Base-by-base conservation (phyloP, 2,329 filamentous ascomycete species). In the Colletotrichum sp. region DNA sequence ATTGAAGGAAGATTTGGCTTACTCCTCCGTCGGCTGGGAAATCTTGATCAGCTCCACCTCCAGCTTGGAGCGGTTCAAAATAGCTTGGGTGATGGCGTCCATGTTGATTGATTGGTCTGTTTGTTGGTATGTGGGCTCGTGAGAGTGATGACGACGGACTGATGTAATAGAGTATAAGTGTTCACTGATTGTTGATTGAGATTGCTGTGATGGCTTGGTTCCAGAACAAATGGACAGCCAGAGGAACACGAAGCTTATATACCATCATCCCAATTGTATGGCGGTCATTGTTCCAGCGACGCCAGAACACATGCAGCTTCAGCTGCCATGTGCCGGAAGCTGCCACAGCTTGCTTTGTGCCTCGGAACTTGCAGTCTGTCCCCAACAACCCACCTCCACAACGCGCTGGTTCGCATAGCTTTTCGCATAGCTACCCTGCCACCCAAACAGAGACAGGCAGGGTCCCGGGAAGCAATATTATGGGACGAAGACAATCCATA, bases 1-100 rank as follows among this genome's bases (percentile, higher is more conserved):
- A 22, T 6, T 22, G n/a, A 22, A 22, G 44, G 19, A 48, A 22
- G 32, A 8, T n/a, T 9, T 34, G 13, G 72, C 83, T 69, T 77
- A 85, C 84, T 83, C 76, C 59, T 80, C 75, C 3, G 80, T 81
- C 7, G 81, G 79, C 36, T 81, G 70, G 8, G 79, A 80, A 61
- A 85, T 84, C 44, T 79, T 80, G 65, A 84, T 80, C 4, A 74
- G 76, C 39, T 78, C 79, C 48, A 82, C 78, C 68, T 84, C 80
- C 44, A 84, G 68, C 27, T 75, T 80, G 19, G 79, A 79, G 34
- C 78, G 74, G 36, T 81, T 78, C 15, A 83, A n/a, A 11, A 85
- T 76, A 70, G 80, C 78, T 68, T 81, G 80, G 60, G 83, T 74
- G 19, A 82, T 70, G n/a, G 78, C 75, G 64, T 83, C 79, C 78